Percentiles rank a stretch among this genome's conserved stretches.
These are phyloP conservation scores for Monosporascus sp. DNA, from an alignment of 2,329 filamentous ascomycete species.

Conservation along the genomic window DNA sequence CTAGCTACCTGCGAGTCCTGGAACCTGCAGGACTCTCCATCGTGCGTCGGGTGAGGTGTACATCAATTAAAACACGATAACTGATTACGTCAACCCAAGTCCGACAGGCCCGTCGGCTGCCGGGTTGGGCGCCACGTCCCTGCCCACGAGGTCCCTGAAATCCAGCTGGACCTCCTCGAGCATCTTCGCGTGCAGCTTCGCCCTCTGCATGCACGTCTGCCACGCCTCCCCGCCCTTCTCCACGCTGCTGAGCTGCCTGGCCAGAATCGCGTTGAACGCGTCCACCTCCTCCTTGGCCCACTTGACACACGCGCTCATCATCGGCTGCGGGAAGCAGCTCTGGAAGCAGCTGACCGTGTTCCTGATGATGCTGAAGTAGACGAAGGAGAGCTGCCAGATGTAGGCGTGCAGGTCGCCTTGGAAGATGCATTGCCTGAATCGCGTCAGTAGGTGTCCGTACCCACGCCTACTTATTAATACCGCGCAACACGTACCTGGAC, in stretches of 20 bases:
- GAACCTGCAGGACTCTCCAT: too few species aligned
- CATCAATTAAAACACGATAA: too few species aligned
- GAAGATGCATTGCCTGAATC: conserved; percentile 79
- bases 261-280: conserved; percentile 78
- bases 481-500: conserved; percentile 57
- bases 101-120: conserved; percentile 33
- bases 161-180: conserved; percentile 83
- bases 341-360: conserved; percentile 92
- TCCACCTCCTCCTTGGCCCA: conserved; percentile 98
- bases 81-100: conserved; percentile 29
- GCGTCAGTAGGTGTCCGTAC: conserved; percentile 14
- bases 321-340: conserved; percentile 73
- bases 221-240: conserved; percentile 71
- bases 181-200: conserved; percentile 73
- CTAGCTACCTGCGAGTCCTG: too few species aligned
- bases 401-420: conserved; percentile 89
- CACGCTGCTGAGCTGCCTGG: conserved; percentile 80
- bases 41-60: too few species aligned
- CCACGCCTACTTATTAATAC: too few species aligned
- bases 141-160: conserved; percentile 76
- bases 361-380: conserved; percentile 90
- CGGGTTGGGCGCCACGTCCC: conserved; percentile 34
- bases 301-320: conserved; percentile 92
- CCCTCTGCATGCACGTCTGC: conserved; percentile 76
- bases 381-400: conserved; percentile 91